Evolutionary conservation across 1,284 basidiomycete genomes (phyloP).

Genomic region (Bjerkandera adusta): DNA sequence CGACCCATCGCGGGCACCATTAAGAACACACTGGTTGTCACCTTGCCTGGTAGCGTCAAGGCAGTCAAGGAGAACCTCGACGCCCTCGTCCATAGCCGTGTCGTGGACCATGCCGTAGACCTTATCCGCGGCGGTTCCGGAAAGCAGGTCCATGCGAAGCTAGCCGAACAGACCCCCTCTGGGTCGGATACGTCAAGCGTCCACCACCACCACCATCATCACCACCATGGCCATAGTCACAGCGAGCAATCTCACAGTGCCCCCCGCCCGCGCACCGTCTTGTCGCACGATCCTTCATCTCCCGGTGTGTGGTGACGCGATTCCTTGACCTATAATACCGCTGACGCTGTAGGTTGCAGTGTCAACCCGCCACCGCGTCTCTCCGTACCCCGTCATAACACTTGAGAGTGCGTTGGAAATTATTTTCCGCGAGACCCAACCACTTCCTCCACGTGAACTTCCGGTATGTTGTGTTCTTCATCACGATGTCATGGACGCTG

Average conservation of each 20-base stretch:
- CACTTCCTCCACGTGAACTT: slow-evolving; percentile 32
- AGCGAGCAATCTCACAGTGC: slow-evolving; percentile 41
- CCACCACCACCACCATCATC: slow-evolving; percentile 25
- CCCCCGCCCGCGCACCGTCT: slow-evolving; percentile 49
- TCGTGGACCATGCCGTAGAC: slow-evolving; percentile 73
- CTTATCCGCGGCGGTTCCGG: slow-evolving; percentile 74
- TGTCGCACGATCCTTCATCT: slow-evolving; percentile 68
- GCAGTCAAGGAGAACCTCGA: slow-evolving; percentile 80
- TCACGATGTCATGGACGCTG: not conserved
- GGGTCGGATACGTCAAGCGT: slow-evolving; percentile 29
- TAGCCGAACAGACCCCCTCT: slow-evolving; percentile 19
- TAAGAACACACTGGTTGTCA: slow-evolving; percentile 65
- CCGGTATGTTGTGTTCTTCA: slow-evolving; percentile 26
- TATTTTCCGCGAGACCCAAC: slow-evolving; percentile 50
- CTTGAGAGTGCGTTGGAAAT: slow-evolving; percentile 62
- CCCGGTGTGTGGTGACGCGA: slow-evolving; percentile 58
- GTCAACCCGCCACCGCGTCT: slow-evolving; percentile 65
- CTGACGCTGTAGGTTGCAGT: slow-evolving; percentile 35
- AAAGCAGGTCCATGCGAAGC: slow-evolving; percentile 48
- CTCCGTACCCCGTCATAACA: slow-evolving; percentile 74
- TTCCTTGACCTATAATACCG: slow-evolving; percentile 6
- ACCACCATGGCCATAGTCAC: slow-evolving; percentile 43
- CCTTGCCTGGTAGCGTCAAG: slow-evolving; percentile 82
- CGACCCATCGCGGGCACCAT: slow-evolving; percentile 79
- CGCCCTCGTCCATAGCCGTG: slow-evolving; percentile 53